Conservation (phyloP, 805 yeast genomes). For the Tetrapisispora fleetii region DNA sequence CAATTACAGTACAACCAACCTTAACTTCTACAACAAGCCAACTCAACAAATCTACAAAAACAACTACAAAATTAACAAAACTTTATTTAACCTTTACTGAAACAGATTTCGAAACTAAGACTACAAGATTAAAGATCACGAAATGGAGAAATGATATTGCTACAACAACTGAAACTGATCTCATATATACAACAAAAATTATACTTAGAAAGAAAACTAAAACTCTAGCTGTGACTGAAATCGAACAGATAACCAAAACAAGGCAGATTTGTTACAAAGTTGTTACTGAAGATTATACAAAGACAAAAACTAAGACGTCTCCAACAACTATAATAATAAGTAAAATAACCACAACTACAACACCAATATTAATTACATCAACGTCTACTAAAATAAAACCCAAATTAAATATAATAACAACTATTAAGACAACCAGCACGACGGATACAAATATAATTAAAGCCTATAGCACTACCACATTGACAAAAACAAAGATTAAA, state of each 20-base stretch:
- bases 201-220: not conserved
- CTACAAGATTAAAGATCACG: not conserved
- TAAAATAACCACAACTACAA: slow-evolving; percentile 14
- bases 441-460: slow-evolving; percentile 10
- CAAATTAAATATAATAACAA: slow-evolving; percentile 15
- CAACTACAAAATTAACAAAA: not conserved
- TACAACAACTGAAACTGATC: slow-evolving; percentile 4
- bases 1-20: not conserved
- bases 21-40: not conserved
- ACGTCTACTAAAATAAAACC: slow-evolving; percentile 19
- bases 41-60: not conserved
- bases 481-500: slow-evolving; percentile 2
- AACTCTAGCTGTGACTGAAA: slow-evolving; percentile 21
- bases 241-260: slow-evolving; percentile 12
- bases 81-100: not conserved
- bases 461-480: slow-evolving; percentile 6
- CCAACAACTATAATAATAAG: slow-evolving; percentile 17
- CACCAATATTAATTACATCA: slow-evolving; percentile 5
- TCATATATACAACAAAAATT: not conserved
- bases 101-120: not conserved
- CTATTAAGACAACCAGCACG: slow-evolving; percentile 3
- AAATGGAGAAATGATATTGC: not conserved
- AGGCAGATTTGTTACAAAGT: slow-evolving; percentile 11
- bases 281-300: slow-evolving; percentile 7
- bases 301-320: slow-evolving; percentile 20